phyloP scores from a whole-genome alignment of 345 rosid genomes.

The Iberis pinnata region DNA sequence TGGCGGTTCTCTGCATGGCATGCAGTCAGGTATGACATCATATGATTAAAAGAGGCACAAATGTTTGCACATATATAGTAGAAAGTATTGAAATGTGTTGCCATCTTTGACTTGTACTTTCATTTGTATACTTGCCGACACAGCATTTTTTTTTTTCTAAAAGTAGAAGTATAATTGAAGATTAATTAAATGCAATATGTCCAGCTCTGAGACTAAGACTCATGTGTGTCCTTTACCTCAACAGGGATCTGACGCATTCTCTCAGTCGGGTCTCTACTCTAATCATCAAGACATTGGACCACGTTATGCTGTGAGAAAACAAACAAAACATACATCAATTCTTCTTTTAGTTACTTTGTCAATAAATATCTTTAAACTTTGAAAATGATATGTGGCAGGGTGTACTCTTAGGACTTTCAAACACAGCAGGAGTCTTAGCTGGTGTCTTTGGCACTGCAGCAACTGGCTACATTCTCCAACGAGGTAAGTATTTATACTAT shows the following conservation, averaged over 20 bases:
- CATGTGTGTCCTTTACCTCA: conserved; percentile 24
- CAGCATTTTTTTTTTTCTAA: neutral
- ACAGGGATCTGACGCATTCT: conserved; percentile 94
- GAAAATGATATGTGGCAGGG: conserved; percentile 46
- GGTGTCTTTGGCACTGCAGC: conserved; percentile 97
- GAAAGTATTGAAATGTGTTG: neutral
- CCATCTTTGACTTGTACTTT: neutral
- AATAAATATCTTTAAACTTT: neutral
- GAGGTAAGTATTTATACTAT: conserved; percentile 41
- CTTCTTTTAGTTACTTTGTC: neutral
- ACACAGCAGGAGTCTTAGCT: conserved; percentile 92
- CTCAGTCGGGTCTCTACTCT: conserved; percentile 95
- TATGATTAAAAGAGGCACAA: conserved; percentile 4
- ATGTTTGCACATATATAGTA: neutral
- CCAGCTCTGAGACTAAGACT: conserved; percentile 13
- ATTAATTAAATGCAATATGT: conserved; percentile 17
- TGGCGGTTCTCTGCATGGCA: conserved; percentile 98
- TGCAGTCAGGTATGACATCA: conserved; percentile 74
- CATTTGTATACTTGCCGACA: conserved; percentile 17
- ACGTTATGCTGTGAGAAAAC: conserved; percentile 71
- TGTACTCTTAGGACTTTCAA: conserved; percentile 84
- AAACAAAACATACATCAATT: too few relatives aligned
- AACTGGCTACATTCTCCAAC: conserved; percentile 87
- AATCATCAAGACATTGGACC: conserved; percentile 98
- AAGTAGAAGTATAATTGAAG: conserved; percentile 13